Percentiles rank a stretch among this genome's conserved stretches.
Evolutionary conservation across 164 flowering plant genomes (phyloP).

Genomic region (Nymphaea thermarum): DNA sequence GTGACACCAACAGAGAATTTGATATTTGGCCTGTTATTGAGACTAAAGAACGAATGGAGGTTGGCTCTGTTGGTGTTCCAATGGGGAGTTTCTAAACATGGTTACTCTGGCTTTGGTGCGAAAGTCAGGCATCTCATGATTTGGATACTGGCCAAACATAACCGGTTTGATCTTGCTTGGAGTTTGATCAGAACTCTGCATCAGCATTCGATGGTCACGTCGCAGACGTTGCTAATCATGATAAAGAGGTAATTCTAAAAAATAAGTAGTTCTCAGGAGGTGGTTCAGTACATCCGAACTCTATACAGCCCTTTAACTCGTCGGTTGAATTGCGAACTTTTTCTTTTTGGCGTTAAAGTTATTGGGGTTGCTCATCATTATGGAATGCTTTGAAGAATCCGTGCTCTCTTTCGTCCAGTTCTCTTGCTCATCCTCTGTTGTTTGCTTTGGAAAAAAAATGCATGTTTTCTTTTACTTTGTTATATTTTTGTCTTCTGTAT

Average conservation of each 20-base stretch:
- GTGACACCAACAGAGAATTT: conserved; percentile 23
- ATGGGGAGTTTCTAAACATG: conserved; percentile 33
- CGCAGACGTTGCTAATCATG: conserved; percentile 48
- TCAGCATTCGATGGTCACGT: conserved; percentile 22
- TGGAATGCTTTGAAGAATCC: too few relatives aligned
- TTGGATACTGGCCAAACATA: conserved; percentile 59
- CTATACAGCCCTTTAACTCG: too few relatives aligned
- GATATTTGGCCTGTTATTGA: conserved; percentile 49
- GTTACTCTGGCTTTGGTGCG: conserved; percentile 3
- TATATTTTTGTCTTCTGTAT: too few relatives aligned
- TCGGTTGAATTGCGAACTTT: too few relatives aligned
- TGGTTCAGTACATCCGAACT: too few relatives aligned
- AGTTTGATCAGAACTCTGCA: conserved; percentile 44
- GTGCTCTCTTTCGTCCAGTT: too few relatives aligned
- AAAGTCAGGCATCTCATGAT: conserved; percentile 47
- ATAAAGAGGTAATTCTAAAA: conserved; percentile 50
- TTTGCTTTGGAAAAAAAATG: too few relatives aligned
- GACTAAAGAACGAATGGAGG: conserved; percentile 54
- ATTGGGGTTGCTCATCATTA: too few relatives aligned
- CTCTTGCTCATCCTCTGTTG: too few relatives aligned
- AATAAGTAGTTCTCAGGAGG: too few relatives aligned
- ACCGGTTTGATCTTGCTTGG: conserved; percentile 68
- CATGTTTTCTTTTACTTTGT: too few relatives aligned
- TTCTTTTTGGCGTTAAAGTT: too few relatives aligned
- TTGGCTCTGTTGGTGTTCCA: conserved; percentile 60